Base-by-base conservation (phyloP, 75 land plant genomes). In the Cupressus sempervirens region DNA sequence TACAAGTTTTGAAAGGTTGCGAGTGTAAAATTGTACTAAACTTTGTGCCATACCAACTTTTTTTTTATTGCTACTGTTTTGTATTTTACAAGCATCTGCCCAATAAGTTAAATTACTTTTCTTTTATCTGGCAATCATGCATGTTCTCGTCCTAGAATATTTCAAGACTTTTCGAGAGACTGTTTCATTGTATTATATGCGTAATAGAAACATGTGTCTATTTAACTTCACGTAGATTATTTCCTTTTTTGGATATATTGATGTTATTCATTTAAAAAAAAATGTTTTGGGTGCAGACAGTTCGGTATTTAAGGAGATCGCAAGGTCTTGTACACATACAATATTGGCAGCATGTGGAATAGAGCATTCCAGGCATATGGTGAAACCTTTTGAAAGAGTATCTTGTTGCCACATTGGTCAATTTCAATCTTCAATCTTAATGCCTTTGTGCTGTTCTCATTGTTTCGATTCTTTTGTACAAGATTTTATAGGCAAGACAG, bases 281-380 rank as follows among this genome's bases (percentile, higher is more conserved):
- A 13, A 36, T 20, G n/a, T 87, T 58, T 46, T 82, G 30, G 15
- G 26, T 87, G 86, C 84, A 93, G 95, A 83, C n/a, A 40, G 56
- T 53, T 15, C 18, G 6, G 43, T 83, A 9, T 86, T 88, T 76
- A 87, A 93, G 88, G 89, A 87, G 36, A 88, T 94, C 10, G 90
- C 93, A 81, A 86, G 88, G 84, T 65, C 65, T 36, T 87, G 92
- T 0, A 94, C 91, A 16, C 90, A 89, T 86, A 91, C 93, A 29
- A 84, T 94, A 50, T 83, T 94, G 54, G 92, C 92, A 23, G 92
- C 92, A 9, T 92, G 91, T 88, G 95, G 92, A 32, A 62, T 86
- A 70, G 88, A 88, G 45, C 91, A 89, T 79, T 40, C 40, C 0
- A 82, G 74, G 36, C 83, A 45, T n/a, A 87, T 83, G 58, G 87